Conservation (phyloP, 176 grass and related monocot genomes). For the Avena eriantha region DNA sequence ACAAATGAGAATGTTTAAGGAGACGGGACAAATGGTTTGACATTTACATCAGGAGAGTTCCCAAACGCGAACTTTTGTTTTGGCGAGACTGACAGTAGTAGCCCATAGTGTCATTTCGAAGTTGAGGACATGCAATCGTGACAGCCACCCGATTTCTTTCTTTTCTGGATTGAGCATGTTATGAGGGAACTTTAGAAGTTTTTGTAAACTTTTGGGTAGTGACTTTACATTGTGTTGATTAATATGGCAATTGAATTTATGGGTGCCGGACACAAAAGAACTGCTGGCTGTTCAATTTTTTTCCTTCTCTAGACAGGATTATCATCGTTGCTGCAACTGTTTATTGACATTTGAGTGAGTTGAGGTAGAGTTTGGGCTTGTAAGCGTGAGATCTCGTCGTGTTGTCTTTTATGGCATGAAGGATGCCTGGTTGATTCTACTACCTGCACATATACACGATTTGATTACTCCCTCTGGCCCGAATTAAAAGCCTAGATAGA, state of each 20-base stretch:
- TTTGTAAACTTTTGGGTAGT: slow-evolving; percentile 45
- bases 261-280: neutral
- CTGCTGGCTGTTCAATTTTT: neutral
- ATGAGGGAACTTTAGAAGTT: slow-evolving; percentile 30
- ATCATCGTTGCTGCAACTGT: too few relatives aligned
- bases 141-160: neutral
- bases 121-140: slow-evolving; percentile 24
- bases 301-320: too few relatives aligned
- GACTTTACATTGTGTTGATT: slow-evolving; percentile 16
- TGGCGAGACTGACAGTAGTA: slow-evolving; percentile 43
- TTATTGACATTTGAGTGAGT: too few relatives aligned
- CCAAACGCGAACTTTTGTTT: slow-evolving; percentile 36
- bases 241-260: slow-evolving; percentile 13
- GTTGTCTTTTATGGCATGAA: too few relatives aligned
- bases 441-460: too few relatives aligned
- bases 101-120: slow-evolving; percentile 27
- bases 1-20: slow-evolving; percentile 12
- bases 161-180: slow-evolving; percentile 37
- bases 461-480: too few relatives aligned
- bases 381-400: too few relatives aligned
- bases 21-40: neutral
- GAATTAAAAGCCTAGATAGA: too few relatives aligned
- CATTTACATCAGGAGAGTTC: neutral
- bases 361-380: too few relatives aligned
- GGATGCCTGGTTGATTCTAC: too few relatives aligned